Conservation (phyloP, 805 yeast genomes). For the Blastobotrys robertii region DNA sequence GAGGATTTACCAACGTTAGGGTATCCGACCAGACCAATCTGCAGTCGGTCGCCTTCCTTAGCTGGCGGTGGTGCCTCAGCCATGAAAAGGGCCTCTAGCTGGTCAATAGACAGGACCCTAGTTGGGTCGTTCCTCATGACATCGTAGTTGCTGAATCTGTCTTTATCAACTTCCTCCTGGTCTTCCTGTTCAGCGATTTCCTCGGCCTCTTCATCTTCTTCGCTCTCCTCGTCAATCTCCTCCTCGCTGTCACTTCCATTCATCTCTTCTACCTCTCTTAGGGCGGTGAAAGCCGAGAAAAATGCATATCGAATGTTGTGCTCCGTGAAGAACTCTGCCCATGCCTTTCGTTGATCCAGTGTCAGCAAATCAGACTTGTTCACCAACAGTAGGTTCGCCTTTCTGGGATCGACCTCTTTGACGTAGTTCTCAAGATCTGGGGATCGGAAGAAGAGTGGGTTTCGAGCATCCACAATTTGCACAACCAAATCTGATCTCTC, state of each 20-base stretch:
- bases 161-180: conserved; percentile 23
- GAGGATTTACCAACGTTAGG: conserved; percentile 97
- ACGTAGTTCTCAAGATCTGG: conserved; percentile 81
- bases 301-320: conserved; percentile 75
- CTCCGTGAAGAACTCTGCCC: conserved; percentile 77
- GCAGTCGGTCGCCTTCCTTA: conserved; percentile 35
- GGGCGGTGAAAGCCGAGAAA: conserved; percentile 84
- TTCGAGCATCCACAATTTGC: conserved; percentile 96
- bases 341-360: conserved; percentile 60
- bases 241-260: conserved; percentile 14
- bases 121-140: conserved; percentile 38
- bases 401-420: conserved; percentile 60
- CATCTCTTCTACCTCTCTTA: conserved; percentile 49
- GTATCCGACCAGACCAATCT: conserved; percentile 94
- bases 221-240: conserved; percentile 16
- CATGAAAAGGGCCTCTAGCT: conserved; percentile 72
- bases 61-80: conserved; percentile 52
- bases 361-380: conserved; percentile 90
- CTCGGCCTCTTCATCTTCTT: conserved; percentile 15
- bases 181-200: conserved; percentile 7
- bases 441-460: conserved; percentile 83
- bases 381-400: conserved; percentile 72
- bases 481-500: conserved; percentile 91
- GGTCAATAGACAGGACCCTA: conserved; percentile 68
- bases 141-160: conserved; percentile 14